Base-by-base conservation (phyloP, 768 basidiomycete genomes). In the Tylopilus vinaceipallidus region DNA sequence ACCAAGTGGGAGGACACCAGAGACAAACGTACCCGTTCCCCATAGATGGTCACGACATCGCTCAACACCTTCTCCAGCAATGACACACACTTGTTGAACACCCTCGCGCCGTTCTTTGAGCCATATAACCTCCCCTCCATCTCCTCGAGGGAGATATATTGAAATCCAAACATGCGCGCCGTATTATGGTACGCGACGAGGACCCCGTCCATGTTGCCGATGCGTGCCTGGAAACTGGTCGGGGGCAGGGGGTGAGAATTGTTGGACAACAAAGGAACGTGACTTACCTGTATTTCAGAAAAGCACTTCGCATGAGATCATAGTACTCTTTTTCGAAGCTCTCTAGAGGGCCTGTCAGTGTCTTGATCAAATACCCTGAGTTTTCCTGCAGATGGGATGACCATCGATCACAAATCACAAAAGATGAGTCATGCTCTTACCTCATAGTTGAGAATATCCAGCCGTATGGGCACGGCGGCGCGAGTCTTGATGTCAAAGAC, bases 401-500 rank as follows among this genome's bases (percentile, higher is more conserved):
- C 10, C 2, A 9, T 45, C 11, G 53, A 19, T 11, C 14, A 4
- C 19, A 34, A 6, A 20, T 10, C 2, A 5, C 27, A 17, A 32
- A 24, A 11, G 35, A 10, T 1, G 6, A 1, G 17, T 10, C 3
- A 12, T 20, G 22, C 3, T 14, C 16, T 37, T 44, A 88, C 88
- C 71, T 82, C 78, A 57, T 81, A 88, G 65, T 98, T 98, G 46
- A 92, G 73, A 11, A 88, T 70, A 64, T 98, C 95, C 63, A 89
- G 72, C 2, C 95, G 83, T 39, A 98, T 84, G 0, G 90, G 82
- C 22, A 91, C 67, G 27, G 84, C 87, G 0, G 93, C 94, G 40
- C 95, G 81, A 0, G 95, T 98, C 69, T 99, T 99, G 70, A 98
- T 84, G 64, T 99, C 95, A 58, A 99, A 99, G 1, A 95, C 84